Base-by-base conservation (phyloP, 805 yeast genomes). In the Candida coquimbonensis region DNA sequence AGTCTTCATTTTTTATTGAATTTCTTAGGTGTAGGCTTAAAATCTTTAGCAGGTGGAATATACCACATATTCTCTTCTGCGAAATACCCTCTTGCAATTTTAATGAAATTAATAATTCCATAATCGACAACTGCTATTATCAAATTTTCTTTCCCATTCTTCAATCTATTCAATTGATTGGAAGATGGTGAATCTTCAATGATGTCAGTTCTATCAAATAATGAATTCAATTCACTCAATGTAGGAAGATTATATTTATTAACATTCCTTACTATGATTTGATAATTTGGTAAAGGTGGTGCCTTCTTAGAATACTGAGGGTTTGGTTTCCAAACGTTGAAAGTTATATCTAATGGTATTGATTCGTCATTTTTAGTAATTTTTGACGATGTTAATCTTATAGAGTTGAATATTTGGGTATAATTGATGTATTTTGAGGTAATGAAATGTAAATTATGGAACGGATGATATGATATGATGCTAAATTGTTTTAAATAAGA, bases 281-380 rank as follows among this genome's bases (percentile, higher is more conserved):
- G 87, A 59, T 77, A 90, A 60, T 90, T 90, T 1, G 96, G 95
- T 3, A 57, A 39, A 0, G 83, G 80, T 1, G 95, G 95, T 21
- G 59, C 55, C 32, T 78, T 80, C 54, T 88, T 88, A 48, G 80
- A 81, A 66, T 85, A 90, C 3, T 68, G 64, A 0, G 85, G 73
- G 2, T 73, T 68, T 2, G 98, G 97, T 60, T 86, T 88, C 96
- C 96, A 90, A 3, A 87, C 85, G 55, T 83, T 72, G 54, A 70
- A 89, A 0, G 76, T 67, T 13, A 51, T 48, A 9, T 42, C 26
- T 2, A 45, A 37, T 11, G 52, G 47, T 41, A 56, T 52, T 12
- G n/a, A 31, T 19, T 35, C 7, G 17, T 37, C 7, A 36, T 26
- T n/a, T n/a, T 41, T 36, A 14, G 36, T 25, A 7, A 13, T 27